phyloP scores from a whole-genome alignment of 345 rosid species.

The Euphorbia pulcherrima region DNA sequence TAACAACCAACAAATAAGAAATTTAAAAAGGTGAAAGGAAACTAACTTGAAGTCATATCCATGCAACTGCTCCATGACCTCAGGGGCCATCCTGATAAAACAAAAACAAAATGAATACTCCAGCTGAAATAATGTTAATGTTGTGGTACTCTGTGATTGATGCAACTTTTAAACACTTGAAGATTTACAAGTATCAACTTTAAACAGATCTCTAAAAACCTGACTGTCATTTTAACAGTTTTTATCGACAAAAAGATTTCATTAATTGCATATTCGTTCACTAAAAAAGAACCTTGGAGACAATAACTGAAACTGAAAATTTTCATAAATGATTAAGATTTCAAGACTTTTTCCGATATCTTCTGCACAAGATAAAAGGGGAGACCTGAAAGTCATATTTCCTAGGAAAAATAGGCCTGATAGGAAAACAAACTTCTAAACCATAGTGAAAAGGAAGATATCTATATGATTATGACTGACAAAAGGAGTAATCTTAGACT shows the following conservation, averaged over 20 bases:
- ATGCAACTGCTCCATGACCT: slow-evolving; percentile 97
- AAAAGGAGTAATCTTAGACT: background rate
- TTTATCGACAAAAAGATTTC: background rate
- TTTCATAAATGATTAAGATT: background rate
- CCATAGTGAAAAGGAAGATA: background rate
- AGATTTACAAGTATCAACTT: background rate
- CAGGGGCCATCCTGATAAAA: slow-evolving; percentile 97
- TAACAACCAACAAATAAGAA: background rate
- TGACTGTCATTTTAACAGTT: background rate
- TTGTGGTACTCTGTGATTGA: slow-evolving; percentile 3
- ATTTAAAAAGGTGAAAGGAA: background rate
- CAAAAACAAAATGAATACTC: background rate
- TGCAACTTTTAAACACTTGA: background rate
- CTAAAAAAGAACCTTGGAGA: background rate
- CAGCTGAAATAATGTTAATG: background rate
- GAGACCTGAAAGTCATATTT: background rate
- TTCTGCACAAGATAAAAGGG: background rate
- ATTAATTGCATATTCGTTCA: background rate
- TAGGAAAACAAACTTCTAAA: background rate
- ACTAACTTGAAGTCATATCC: slow-evolving; percentile 97
- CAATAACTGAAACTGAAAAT: background rate
- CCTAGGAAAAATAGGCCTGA: background rate
- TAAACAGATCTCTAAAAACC: background rate
- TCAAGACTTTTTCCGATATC: background rate
- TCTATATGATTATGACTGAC: background rate